These are phyloP conservation scores for Penicillium vulpinum DNA, from an alignment of 2,329 filamentous ascomycete species.

Conservation along the genomic window DNA sequence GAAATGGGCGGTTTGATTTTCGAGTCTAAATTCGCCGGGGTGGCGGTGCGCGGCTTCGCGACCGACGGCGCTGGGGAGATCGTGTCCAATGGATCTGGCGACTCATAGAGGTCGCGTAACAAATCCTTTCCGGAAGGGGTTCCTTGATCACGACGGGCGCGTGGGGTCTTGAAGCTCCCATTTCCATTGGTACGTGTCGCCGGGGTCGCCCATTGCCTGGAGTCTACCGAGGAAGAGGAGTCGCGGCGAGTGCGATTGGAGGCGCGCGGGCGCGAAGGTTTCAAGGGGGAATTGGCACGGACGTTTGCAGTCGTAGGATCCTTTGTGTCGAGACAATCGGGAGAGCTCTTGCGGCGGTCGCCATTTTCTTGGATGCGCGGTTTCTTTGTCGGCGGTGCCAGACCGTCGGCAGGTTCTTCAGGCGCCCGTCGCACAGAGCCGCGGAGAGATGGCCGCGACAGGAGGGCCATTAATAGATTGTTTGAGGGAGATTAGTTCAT, in stretches of 20 bases:
- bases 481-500: constrained; percentile 20
- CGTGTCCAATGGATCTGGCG: constrained; percentile 29
- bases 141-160: constrained; percentile 11
- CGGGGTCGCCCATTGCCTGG: constrained; percentile 15
- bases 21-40: constrained; percentile 2
- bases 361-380: constrained; percentile 23
- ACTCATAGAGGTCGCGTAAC: constrained; percentile 17
- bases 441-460: constrained; percentile 36
- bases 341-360: constrained; percentile 34
- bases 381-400: constrained; percentile 29
- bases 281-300: too few relatives aligned
- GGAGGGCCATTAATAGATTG: constrained; percentile 30
- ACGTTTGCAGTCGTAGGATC: neutral
- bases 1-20: constrained; percentile 15
- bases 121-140: constrained; percentile 13
- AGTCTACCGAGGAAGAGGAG: constrained; percentile 19
- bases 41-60: constrained; percentile 8
- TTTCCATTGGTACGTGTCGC: constrained; percentile 15
- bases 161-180: constrained; percentile 10
- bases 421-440: constrained; percentile 35
- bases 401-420: constrained; percentile 20
- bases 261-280: constrained; percentile 19
- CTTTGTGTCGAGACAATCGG: constrained; percentile 35
- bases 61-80: constrained; percentile 19
- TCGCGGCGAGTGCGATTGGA: constrained; percentile 13